Evolutionary conservation across 108 stramenopile species (phyloP).

Genomic region (Stephanodiscus triporus): DNA sequence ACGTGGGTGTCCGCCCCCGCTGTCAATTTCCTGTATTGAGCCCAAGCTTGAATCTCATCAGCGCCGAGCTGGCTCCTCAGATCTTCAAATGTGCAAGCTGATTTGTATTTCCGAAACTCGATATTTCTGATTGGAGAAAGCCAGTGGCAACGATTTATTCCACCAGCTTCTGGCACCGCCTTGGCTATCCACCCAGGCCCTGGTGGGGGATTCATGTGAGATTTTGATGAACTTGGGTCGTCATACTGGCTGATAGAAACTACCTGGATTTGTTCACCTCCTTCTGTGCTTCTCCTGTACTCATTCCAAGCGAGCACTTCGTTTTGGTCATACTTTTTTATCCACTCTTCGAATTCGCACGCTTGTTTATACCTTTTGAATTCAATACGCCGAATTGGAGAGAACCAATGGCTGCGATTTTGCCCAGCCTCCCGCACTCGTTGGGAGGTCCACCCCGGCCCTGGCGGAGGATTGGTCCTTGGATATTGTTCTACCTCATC

Average conservation of each 20-base stretch:
- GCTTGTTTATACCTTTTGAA: background rate
- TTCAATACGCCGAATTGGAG: background rate
- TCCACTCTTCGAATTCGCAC: background rate
- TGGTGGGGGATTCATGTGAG: background rate
- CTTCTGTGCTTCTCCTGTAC: background rate
- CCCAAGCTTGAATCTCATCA: slow-evolving; percentile 4
- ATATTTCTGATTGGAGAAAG: slow-evolving; percentile 3
- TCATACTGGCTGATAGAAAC: background rate
- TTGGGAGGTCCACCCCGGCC: background rate
- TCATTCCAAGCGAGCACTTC: slow-evolving; percentile 3
- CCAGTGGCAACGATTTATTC: background rate
- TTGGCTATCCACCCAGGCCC: background rate
- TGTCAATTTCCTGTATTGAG: background rate
- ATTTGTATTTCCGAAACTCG: background rate
- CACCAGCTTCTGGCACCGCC: background rate
- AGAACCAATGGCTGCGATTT: background rate
- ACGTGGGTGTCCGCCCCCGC: background rate
- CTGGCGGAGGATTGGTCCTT: background rate
- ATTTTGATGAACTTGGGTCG: background rate
- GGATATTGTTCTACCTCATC: background rate
- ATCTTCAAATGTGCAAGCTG: slow-evolving; percentile 3
- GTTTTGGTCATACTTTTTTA: background rate
- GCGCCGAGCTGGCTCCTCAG: background rate
- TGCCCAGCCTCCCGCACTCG: background rate
- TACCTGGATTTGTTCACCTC: background rate